Evolutionary conservation across 257 asterid species (phyloP), one percentile per base, ranked within the genome.

Genomic region (Lycium barbarum): DNA sequence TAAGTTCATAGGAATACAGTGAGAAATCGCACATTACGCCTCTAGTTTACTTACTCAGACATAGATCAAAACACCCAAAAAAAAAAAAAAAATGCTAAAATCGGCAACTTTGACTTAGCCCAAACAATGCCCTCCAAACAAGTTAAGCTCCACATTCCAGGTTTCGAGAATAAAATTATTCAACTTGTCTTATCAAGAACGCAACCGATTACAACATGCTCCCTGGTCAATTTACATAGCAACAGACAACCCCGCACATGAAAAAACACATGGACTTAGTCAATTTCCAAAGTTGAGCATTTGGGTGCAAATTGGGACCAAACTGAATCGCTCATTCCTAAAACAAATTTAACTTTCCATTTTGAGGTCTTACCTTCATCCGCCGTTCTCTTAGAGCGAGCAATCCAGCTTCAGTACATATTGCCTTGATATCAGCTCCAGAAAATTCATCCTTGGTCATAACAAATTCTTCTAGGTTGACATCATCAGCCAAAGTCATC

Each of bases 341-440:
- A 72, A 72, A 5, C 7, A 51, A 63, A 38, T 15, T 38, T 18
- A 66, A 79, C 4, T 11, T 43, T 8, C 0, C n/a, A 36, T 11
- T 36, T 81, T 38, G 7, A 38, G 20, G 67, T 15, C 81, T 87
- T 84, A 95, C 98, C 97, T 95, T 95, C 98, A 94, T 95, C 17
- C 98, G 94, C 6, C 97, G 95, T 89, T 95, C 98, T 89, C 98
- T 93, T 83, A 95, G 79, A 81, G 98, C 98, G 81, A 92, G 96
- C 91, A 95, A 86, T 86, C 98, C 98, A 85, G 98, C 98, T 92
- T 95, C 98, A 15, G 98, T 94, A 85, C 98, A 95, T 83, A 95
- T 95, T 63, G 98, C 98, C 89, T 94, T 95, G 84, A 95, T 95
- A 86, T 95, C 98, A 87, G 98, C 98, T 78, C 98, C 98, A 79